Base-by-base conservation (phyloP, 148 eudicot genomes). In the Gaultheria prostrata region DNA sequence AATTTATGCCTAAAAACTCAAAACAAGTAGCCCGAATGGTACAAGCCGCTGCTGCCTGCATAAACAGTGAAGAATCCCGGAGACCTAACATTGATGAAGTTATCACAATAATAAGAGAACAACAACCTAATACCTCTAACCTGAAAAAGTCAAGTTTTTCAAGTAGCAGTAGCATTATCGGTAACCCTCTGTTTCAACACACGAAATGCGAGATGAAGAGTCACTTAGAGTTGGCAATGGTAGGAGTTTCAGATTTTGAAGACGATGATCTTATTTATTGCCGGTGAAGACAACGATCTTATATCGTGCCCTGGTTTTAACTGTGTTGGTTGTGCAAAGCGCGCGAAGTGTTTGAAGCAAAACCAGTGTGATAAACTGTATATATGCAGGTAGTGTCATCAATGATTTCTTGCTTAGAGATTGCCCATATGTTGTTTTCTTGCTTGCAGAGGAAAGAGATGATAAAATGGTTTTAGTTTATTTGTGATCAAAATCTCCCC, bases 201-300 rank as follows among this genome's bases (percentile, higher is more conserved):
- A 89, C 93, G 48, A 91, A 83, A 73, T 91, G 91, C 20, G 95
- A 93, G 85, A 90, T 92, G 88, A 95, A 85, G 79, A 87, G 88
- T 85, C 98, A 97, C 86, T 85, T 97, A 77, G 95, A 98, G 46
- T 46, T 97, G 86, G 99, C 99, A 24, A 95, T 97, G 99, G 90
- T 95, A 6, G 98, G 97, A 53, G 98, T 90, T 82, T 85, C 97
- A 3, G 98, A 97, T 15, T 82, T 91, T 39, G 99, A 97, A 13
- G 94, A 93, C 33, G 92, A 89, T 20, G 92, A 93, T 87, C 89
- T 87, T 87, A 77, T 91, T 26, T 88, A 88, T 75, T 84, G 87
- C 86, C 89, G 95, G 78, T 93, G 95, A 94, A 82, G 20, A 39
- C 43, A 39, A 39, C 43, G 43, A 39, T 0, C 43, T 39, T 39